Evolutionary conservation across 73 alveolate species (phyloP), one percentile per base, ranked within the genome.

Genomic region (Paramecium caudatum): DNA sequence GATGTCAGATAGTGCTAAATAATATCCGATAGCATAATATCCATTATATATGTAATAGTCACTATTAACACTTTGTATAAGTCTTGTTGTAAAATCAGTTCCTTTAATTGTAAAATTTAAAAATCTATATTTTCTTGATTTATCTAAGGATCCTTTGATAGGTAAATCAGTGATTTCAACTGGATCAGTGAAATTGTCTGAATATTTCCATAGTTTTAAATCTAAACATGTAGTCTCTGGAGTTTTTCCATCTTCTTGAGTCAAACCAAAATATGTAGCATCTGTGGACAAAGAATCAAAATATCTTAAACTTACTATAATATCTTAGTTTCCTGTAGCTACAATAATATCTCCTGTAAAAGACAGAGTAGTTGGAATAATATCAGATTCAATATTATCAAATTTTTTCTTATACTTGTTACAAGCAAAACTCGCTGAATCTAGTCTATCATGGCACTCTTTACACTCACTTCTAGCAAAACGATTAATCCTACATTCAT

Each of bases 211-310:
- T 55, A 55, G 0, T 23, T 0, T 55, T 10, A 55, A 21, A 7
- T 55, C 80, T 27, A 55, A 43, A 55, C 80, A 55, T 19, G 37
- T 25, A 1, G 3, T 6, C 8, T 55, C 45, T 5, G 3, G 21
- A 10, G 80, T 0, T 55, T 55, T 55, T 5, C 80, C 80, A 55
- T 55, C 80, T 55, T 55, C 80, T 25, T 55, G 23, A 1, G 30
- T 43, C 1, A 55, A 10, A 55, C 80, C 80, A 23, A 0, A 55
- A 21, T 23, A 55, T 19, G 19, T 55, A 27, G 45, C 4, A 23
- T 55, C 43, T 27, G 12, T 5, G n/a, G 13, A 55, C 7, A 55
- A 23, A 1, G 23, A 37, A 55, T 55, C 80, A 9, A 43, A 55
- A 12, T 55, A 55, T 55, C 80, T 55, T 23, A 55, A 23, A 10